phyloP scores from a whole-genome alignment of 2,329 filamentous ascomycete species.

The Paracoccidioides brasiliensis region DNA sequence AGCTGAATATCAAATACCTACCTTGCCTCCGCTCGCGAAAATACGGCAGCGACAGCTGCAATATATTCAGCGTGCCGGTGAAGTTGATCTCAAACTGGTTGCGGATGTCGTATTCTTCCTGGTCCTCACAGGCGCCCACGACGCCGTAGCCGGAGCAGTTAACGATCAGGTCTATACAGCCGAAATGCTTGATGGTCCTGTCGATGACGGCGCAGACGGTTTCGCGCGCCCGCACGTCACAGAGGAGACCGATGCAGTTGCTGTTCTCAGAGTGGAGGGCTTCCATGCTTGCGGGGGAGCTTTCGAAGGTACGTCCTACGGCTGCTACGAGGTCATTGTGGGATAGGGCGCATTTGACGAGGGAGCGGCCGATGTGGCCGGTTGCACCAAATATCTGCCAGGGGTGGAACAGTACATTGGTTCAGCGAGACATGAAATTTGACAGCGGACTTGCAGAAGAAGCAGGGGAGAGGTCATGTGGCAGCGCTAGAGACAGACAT shows the following conservation, averaged over 20 bases:
- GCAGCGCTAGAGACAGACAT: conserved; percentile 23
- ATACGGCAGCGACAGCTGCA: conserved; percentile 76
- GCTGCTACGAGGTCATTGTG: conserved; percentile 75
- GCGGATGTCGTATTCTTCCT: conserved; percentile 85
- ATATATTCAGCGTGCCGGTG: conserved; percentile 86
- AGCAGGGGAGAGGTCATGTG: neutral
- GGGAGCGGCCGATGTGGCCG: conserved; percentile 88
- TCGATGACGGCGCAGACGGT: conserved; percentile 63
- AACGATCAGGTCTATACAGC: conserved; percentile 73
- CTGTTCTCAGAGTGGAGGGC: conserved; percentile 49
- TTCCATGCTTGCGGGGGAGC: conserved; percentile 57
- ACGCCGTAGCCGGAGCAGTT: conserved; percentile 95
- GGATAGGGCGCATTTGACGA: conserved; percentile 68
- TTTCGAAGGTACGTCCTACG: conserved; percentile 72
- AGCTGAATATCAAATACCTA: conserved; percentile 88
- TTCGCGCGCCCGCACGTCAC: conserved; percentile 72
- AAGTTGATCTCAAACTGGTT: conserved; percentile 98
- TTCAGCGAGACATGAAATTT: no score
- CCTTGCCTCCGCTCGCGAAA: conserved; percentile 65
- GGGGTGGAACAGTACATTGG: neutral
- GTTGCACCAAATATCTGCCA: conserved; percentile 78
- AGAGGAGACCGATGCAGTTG: conserved; percentile 62
- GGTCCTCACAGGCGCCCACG: conserved; percentile 90
- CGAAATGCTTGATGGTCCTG: conserved; percentile 59
- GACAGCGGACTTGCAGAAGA: neutral